Evolutionary conservation across 2,329 filamentous ascomycete species (phyloP).

Genomic region (Venturia oleaginea): DNA sequence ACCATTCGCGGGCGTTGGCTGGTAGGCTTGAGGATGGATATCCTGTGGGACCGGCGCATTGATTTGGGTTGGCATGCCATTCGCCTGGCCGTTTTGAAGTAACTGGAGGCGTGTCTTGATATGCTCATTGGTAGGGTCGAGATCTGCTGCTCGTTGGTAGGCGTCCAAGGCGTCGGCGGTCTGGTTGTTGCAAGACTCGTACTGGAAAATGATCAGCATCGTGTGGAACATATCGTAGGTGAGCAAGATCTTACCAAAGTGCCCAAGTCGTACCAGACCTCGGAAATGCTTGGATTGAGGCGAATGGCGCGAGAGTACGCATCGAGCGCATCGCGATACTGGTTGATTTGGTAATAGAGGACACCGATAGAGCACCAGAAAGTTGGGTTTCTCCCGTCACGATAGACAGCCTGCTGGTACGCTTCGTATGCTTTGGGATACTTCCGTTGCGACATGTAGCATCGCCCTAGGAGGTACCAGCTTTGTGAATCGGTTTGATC

Average conservation of each 20-base stretch:
- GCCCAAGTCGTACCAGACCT: constrained; percentile 97
- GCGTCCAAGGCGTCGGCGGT: constrained; percentile 93
- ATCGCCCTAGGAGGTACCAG: constrained; percentile 95
- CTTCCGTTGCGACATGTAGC: constrained; percentile 99
- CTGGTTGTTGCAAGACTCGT: constrained; percentile 98
- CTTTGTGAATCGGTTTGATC: constrained; percentile 94
- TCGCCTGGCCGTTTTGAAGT: constrained; percentile 67
- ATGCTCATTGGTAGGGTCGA: constrained; percentile 86
- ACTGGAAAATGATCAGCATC: constrained; percentile 46
- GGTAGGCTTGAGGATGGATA: constrained; percentile 90
- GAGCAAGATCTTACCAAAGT: constrained; percentile 60
- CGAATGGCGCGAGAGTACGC: constrained; percentile 95
- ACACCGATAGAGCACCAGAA: constrained; percentile 99
- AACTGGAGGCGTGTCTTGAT: constrained; percentile 92
- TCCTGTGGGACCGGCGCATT: constrained; percentile 86
- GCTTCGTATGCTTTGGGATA: constrained; percentile 98
- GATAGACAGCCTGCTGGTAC: constrained; percentile 97
- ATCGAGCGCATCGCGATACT: constrained; percentile 95
- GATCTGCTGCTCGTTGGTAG: constrained; percentile 86
- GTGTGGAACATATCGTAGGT: neutral
- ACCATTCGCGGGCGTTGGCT: constrained; percentile 70
- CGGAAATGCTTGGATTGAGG: constrained; percentile 94
- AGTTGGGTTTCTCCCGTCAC: constrained; percentile 92
- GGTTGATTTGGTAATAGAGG: constrained; percentile 98
- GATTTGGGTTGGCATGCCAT: constrained; percentile 60